A percentile compares a stretch with the other conserved stretches of the same genome.
These are phyloP conservation scores for Eucalyptus urophylla DNA, from an alignment of 345 rosid species.

Conservation along the genomic window DNA sequence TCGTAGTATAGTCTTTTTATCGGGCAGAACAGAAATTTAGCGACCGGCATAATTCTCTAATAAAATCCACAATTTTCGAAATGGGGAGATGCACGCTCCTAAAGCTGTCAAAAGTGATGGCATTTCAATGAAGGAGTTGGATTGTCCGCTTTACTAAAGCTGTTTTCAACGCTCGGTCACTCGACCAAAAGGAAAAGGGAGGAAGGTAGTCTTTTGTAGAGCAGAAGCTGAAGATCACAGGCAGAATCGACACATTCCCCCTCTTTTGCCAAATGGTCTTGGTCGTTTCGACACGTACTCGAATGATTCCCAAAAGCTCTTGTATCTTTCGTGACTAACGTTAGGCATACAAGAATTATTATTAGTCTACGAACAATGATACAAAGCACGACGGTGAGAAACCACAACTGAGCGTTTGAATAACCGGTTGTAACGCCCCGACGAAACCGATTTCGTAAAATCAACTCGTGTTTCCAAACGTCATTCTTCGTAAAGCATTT, in stretches of 20 bases:
- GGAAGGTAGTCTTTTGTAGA: not conserved
- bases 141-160: not conserved
- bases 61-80: not conserved
- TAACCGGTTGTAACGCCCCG: not conserved
- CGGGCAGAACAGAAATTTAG: not conserved
- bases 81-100: not conserved
- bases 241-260: not conserved
- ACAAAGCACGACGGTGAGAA: not conserved
- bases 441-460: not conserved
- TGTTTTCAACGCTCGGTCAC: not conserved
- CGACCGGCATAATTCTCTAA: not conserved
- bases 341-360: not conserved
- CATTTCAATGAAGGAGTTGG: not conserved
- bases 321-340: not conserved
- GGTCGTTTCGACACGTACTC: not conserved
- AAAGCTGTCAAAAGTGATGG: not conserved
- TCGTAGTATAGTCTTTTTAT: not conserved
- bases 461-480: not conserved
- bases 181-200: not conserved
- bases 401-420: not conserved
- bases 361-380: not conserved
- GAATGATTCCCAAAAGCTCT: not conserved
- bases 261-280: not conserved
- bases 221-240: not conserved
- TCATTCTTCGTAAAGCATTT: not conserved